These are phyloP conservation scores for Ustilago lituana DNA, from an alignment of 1,284 basidiomycete species.

Conservation along the genomic window DNA sequence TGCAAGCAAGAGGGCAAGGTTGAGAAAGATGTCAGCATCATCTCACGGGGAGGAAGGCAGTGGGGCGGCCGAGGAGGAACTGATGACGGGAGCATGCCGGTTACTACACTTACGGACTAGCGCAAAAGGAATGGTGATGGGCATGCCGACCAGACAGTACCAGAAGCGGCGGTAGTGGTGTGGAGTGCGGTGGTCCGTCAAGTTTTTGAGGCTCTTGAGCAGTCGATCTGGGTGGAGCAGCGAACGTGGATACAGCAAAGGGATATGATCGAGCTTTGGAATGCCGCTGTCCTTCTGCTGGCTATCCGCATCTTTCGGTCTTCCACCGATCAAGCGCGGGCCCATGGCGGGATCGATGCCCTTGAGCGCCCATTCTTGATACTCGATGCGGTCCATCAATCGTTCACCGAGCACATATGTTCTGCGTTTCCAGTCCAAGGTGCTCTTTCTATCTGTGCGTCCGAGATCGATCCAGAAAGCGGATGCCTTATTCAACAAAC, in stretches of 20 bases:
- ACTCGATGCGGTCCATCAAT: slow-evolving; percentile 65
- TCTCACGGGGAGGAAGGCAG: background rate
- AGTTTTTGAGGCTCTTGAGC: slow-evolving; percentile 42
- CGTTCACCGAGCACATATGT: slow-evolving; percentile 59
- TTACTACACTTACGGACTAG: slow-evolving; percentile 50
- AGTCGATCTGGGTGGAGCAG: slow-evolving; percentile 39
- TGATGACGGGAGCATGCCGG: background rate
- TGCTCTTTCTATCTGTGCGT: slow-evolving; percentile 49
- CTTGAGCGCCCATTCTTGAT: slow-evolving; percentile 66
- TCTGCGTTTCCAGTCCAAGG: slow-evolving; percentile 61
- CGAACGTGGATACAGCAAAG: slow-evolving; percentile 57
- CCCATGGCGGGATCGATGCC: slow-evolving; percentile 60
- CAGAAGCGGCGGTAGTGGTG: slow-evolving; percentile 56
- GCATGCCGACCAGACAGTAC: slow-evolving; percentile 59
- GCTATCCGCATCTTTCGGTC: slow-evolving; percentile 9
- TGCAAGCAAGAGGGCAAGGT: slow-evolving; percentile 1
- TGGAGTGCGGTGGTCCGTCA: slow-evolving; percentile 52
- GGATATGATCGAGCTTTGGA: slow-evolving; percentile 41
- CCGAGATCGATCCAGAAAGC: slow-evolving; percentile 63
- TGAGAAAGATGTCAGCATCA: background rate
- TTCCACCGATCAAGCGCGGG: slow-evolving; percentile 30
- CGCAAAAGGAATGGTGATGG: slow-evolving; percentile 61
- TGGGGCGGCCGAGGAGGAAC: background rate
- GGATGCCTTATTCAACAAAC: slow-evolving; percentile 54
- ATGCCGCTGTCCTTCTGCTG: slow-evolving; percentile 7